These are phyloP conservation scores for Paramyrothecium sp. DNA, from an alignment of 2,329 filamentous ascomycete species.

Conservation along the genomic window DNA sequence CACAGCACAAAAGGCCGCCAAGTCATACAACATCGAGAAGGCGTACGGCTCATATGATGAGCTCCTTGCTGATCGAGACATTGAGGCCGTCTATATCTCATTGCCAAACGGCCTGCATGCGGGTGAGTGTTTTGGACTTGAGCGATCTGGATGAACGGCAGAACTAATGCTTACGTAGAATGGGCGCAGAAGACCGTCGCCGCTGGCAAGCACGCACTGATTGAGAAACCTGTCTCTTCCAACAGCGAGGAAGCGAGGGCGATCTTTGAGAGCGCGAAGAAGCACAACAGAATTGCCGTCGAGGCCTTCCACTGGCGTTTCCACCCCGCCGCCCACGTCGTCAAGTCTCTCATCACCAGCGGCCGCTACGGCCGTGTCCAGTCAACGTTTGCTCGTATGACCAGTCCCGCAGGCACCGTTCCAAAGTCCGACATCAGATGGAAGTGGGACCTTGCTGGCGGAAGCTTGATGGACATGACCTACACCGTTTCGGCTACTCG, in stretches of 20 bases:
- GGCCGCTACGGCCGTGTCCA: neutral
- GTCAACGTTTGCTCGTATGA: neutral
- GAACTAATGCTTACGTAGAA: neutral
- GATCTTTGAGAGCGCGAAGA: neutral
- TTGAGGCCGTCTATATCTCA: neutral
- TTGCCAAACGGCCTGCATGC: neutral
- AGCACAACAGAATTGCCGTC: neutral
- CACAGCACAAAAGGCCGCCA: neutral
- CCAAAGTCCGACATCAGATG: neutral
- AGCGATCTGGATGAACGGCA: too few relatives aligned
- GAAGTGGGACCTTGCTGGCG: neutral
- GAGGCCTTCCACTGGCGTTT: neutral
- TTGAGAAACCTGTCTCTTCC: neutral
- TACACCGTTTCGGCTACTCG: neutral
- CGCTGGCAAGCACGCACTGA: neutral
- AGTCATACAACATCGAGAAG: neutral
- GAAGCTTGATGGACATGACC: neutral
- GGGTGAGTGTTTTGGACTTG: neutral
- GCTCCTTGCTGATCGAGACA: neutral
- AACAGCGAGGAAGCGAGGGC: neutral
- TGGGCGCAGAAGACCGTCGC: neutral
- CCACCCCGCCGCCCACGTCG: neutral
- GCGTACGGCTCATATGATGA: neutral
- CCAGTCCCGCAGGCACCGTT: neutral
- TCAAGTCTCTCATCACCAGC: neutral